Evolutionary conservation across 1,284 basidiomycete genomes (phyloP), one percentile per base, ranked within the genome.

Genomic region (Ganoderma sinense): DNA sequence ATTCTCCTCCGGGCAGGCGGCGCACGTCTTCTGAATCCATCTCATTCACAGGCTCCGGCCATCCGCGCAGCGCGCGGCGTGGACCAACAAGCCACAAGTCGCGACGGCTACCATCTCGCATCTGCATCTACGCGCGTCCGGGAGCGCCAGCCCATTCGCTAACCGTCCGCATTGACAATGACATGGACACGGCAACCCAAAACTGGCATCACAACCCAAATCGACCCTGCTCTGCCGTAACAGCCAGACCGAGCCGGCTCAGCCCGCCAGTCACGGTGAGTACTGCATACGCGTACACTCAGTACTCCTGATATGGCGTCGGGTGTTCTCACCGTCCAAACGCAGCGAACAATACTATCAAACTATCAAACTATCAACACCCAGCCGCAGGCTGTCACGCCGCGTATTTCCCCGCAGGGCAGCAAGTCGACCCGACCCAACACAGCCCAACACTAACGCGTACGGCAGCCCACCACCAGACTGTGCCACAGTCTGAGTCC

Each of bases 151-250:
- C 33, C 33, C 33, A 36, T 36, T 36, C 33, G 33, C n/a, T n/a
- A n/a, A n/a, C n/a, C 33, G 33, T 36, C 8, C 33, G 33, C 33
- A 8, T 36, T 36, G 33, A 36, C 33, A 36, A 3, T n/a, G n/a
- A n/a, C n/a, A n/a, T n/a, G n/a, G n/a, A n/a, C 56, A 58, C 56
- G 56, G 56, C 56, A 58, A 58, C 56, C 56, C 20, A 39, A 39
- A 58, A 10, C 6, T 1, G 10, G 36, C 36, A 10, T 36, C 33
- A 33, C 36, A 36, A 36, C 36, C 55, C 31, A 26, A 51, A 51
- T 56, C 55, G 26, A 29, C 31, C 29, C 55, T 56, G 55, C 55
- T 33, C 26, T 53, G 51, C 51, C 51, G 51, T 53, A 53, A 45
- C 6, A 11, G 6, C 11, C 39, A 39, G 40, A 41, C 13, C 40